Evolutionary conservation across 495 filamentous ascomycete species (phyloP).

Genomic region (Neurospora sp.): DNA sequence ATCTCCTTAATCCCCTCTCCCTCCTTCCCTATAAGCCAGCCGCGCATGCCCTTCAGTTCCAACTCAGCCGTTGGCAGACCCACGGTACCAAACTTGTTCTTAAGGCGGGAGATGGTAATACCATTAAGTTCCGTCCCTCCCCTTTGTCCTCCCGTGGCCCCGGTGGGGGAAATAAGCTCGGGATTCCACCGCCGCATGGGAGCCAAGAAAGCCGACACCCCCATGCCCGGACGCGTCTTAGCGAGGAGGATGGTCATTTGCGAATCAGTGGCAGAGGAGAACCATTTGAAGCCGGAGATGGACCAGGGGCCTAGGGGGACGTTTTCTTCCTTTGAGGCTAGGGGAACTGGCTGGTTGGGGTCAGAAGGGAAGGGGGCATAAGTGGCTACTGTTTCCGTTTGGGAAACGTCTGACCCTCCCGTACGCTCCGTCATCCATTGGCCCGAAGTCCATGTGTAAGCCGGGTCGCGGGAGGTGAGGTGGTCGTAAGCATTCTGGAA

Average conservation of each 20-base stretch:
- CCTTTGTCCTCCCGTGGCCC: conserved; percentile 3
- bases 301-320: conserved; percentile 47
- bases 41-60: conserved; percentile 49
- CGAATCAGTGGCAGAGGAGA: conserved; percentile 68
- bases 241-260: conserved; percentile 63
- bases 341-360: not conserved
- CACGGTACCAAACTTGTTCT: conserved; percentile 61
- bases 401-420: conserved; percentile 64
- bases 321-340: conserved; percentile 19
- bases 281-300: conserved; percentile 67
- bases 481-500: conserved; percentile 41
- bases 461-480: conserved; percentile 44
- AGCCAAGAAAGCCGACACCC: conserved; percentile 56
- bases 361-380: conserved; percentile 8
- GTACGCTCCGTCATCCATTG: conserved; percentile 85
- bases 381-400: conserved; percentile 55
- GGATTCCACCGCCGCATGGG: conserved; percentile 45
- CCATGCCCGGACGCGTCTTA: conserved; percentile 40
- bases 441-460: conserved; percentile 59
- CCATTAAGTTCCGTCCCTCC: conserved; percentile 50
- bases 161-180: conserved; percentile 15
- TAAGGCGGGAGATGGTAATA: conserved; percentile 56
- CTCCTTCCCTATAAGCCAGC: conserved; percentile 51
- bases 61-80: conserved; percentile 62
- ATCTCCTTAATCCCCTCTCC: conserved; percentile 59